A percentile compares a stretch with the other conserved stretches of the same genome.
Conservation (phyloP, 345 rosid genomes). For the Salix brachista region DNA sequence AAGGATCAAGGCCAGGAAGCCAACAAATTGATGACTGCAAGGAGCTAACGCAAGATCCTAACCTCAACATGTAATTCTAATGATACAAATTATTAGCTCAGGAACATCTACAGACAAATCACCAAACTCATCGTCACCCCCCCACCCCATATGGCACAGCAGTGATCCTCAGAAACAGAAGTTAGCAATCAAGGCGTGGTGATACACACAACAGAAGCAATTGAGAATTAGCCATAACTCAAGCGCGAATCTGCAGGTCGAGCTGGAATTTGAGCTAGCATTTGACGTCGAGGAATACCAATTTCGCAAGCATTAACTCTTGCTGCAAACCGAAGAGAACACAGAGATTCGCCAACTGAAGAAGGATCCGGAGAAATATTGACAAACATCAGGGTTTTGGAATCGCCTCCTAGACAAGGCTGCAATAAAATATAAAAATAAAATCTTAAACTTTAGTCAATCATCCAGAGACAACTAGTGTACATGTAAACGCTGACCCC, state of each 20-base stretch:
- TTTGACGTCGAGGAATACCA: conserved; percentile 85
- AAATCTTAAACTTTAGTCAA: neutral
- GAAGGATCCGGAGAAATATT: conserved; percentile 81
- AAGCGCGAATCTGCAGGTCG: conserved; percentile 57
- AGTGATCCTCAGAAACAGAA: neutral
- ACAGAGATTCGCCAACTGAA: conserved; percentile 82
- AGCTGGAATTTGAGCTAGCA: conserved; percentile 17
- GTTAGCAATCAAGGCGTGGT: neutral
- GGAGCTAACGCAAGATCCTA: neutral
- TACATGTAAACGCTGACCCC: neutral
- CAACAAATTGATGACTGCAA: conserved; percentile 4
- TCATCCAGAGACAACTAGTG: neutral
- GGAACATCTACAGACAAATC: conserved; percentile 5
- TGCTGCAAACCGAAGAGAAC: conserved; percentile 93
- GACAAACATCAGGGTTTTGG: conserved; percentile 91
- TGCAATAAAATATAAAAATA: conserved; percentile 34
- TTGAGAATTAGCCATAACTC: conserved; percentile 56
- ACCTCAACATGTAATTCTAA: conserved; percentile 9
- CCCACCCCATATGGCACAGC: neutral
- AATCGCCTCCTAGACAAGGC: conserved; percentile 98
- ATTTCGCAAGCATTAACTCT: conserved; percentile 99
- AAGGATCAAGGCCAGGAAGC: conserved; percentile 5
- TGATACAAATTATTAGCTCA: conserved; percentile 21
- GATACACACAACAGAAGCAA: neutral
- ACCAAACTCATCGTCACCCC: neutral